Evolutionary conservation across 2,329 filamentous ascomycete species (phyloP).

Genomic region (Chaetomiaceae sp.): DNA sequence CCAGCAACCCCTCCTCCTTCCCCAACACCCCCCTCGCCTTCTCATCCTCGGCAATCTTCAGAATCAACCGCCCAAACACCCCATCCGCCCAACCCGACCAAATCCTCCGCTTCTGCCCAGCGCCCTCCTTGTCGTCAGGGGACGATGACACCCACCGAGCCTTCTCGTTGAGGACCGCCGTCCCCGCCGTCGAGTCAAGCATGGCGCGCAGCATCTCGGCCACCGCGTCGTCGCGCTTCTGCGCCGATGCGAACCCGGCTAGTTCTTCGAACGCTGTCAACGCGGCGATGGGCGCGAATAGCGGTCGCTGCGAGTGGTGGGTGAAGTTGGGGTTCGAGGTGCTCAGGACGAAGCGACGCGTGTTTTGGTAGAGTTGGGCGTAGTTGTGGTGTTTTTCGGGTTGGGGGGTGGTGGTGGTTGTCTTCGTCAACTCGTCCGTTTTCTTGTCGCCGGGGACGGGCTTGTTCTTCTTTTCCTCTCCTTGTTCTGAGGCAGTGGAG

Average conservation of each 20-base stretch:
- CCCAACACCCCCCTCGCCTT: slow-evolving; percentile 19
- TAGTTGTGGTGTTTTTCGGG: slow-evolving; percentile 37
- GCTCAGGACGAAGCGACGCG: slow-evolving; percentile 70
- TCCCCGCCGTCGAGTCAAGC: slow-evolving; percentile 36
- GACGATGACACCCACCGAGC: too few species aligned
- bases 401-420: neutral
- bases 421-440: neutral
- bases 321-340: slow-evolving; percentile 76
- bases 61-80: slow-evolving; percentile 38
- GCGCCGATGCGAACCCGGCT: slow-evolving; percentile 22
- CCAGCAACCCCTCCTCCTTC: slow-evolving; percentile 26
- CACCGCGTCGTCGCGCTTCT: slow-evolving; percentile 33
- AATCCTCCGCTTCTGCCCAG: slow-evolving; percentile 40
- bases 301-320: slow-evolving; percentile 48
- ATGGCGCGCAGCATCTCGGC: slow-evolving; percentile 34
- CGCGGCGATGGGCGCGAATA: too few species aligned
- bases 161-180: slow-evolving; percentile 48
- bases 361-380: slow-evolving; percentile 70
- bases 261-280: slow-evolving; percentile 40
- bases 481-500: too few species aligned
- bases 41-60: slow-evolving; percentile 32
- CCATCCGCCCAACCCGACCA: slow-evolving; percentile 45
- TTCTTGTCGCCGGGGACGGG: too few species aligned
- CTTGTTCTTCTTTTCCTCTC: too few species aligned
- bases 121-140: too few species aligned